These are phyloP conservation scores for Ustilago esculenta DNA, from an alignment of 1,284 basidiomycete genomes.

Conservation along the genomic window DNA sequence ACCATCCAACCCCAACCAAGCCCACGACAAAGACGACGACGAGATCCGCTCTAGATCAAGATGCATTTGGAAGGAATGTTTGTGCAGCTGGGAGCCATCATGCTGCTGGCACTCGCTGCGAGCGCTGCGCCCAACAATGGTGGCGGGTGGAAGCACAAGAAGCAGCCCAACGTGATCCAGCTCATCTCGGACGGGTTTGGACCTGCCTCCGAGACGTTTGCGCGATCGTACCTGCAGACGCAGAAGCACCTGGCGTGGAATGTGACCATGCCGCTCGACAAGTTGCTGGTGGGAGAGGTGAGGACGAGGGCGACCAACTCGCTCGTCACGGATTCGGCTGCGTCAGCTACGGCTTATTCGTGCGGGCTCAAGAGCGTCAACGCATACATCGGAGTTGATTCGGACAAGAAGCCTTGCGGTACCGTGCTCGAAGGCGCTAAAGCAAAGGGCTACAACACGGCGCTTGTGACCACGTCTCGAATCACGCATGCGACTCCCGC, in stretches of 20 bases:
- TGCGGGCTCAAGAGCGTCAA: constrained; percentile 64
- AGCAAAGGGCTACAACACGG: constrained; percentile 60
- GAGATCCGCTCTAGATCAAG: too few relatives aligned
- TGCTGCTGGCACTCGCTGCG: constrained; percentile 34
- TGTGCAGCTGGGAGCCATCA: constrained; percentile 29
- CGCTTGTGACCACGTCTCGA: constrained; percentile 63
- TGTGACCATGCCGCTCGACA: constrained; percentile 60
- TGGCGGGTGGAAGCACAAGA: constrained; percentile 17
- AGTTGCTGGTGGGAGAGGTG: constrained; percentile 61
- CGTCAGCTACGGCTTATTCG: constrained; percentile 65
- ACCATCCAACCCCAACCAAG: not conserved
- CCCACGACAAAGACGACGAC: constrained; percentile 4
- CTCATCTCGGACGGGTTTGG: constrained; percentile 66
- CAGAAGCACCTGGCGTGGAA: constrained; percentile 44
- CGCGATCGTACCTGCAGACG: constrained; percentile 58
- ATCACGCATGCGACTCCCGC: constrained; percentile 66
- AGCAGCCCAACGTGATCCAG: constrained; percentile 52
- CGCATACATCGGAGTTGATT: constrained; percentile 64
- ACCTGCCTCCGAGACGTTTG: constrained; percentile 65
- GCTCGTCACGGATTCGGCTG: constrained; percentile 67
- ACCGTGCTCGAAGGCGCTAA: constrained; percentile 67
- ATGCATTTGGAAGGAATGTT: constrained; percentile 43
- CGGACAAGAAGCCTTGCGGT: constrained; percentile 64
- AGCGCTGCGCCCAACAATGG: constrained; percentile 36
- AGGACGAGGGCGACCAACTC: constrained; percentile 63